Evolutionary conservation across 2,329 filamentous ascomycete species (phyloP).

Genomic region (Penicillium sp.): DNA sequence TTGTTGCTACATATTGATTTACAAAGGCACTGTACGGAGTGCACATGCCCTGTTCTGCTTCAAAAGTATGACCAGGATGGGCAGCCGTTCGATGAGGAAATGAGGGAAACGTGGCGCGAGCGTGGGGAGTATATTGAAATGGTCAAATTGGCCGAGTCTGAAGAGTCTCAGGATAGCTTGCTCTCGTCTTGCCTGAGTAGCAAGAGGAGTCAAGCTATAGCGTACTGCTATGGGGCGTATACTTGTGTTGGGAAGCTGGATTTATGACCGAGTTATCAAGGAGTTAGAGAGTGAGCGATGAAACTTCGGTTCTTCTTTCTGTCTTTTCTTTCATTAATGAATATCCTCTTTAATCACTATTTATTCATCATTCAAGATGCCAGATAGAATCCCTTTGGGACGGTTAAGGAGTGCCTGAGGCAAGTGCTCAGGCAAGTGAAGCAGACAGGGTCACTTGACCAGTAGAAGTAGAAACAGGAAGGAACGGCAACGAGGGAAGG

Average conservation of each 20-base stretch:
- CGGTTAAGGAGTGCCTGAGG: no score
- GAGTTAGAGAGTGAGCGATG: no score
- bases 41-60: no score
- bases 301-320: not conserved
- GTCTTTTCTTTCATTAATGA: not conserved
- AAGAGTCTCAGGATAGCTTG: slow-evolving; percentile 1
- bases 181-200: slow-evolving; percentile 11
- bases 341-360: not conserved
- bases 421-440: no score
- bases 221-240: no score
- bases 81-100: slow-evolving; percentile 1
- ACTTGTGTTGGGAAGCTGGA: no score
- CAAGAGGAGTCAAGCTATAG: slow-evolving; percentile 1
- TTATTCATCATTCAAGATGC: not conserved
- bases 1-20: no score
- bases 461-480: no score
- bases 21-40: no score
- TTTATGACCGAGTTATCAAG: no score
- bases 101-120: slow-evolving; percentile 6
- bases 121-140: slow-evolving; percentile 10
- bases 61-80: slow-evolving; percentile 8
- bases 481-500: no score
- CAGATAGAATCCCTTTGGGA: not conserved
- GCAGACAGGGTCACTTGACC: no score
- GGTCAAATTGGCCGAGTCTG: slow-evolving; percentile 1